phyloP scores from a whole-genome alignment of 371 early-diverging fungal genomes.

The Mucor sp. region DNA sequence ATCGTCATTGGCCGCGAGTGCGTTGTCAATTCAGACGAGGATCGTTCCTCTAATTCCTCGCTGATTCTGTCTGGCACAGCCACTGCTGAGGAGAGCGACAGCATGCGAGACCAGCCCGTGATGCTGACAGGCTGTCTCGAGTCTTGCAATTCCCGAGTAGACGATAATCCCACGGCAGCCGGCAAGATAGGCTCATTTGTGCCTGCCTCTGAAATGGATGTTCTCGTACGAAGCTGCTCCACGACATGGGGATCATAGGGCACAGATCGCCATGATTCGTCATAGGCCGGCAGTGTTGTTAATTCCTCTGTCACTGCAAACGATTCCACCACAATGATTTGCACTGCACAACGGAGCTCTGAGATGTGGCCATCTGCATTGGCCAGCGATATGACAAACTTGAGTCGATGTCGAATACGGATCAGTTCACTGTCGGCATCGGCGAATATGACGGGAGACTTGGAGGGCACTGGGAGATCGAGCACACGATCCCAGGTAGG shows the following conservation, averaged over 20 bases:
- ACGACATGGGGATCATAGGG: conserved; percentile 18
- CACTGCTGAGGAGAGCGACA: conserved; percentile 12
- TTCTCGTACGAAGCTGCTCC: conserved; percentile 11
- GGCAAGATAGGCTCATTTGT: background rate
- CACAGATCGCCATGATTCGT: conserved; percentile 26
- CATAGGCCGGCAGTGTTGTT: conserved; percentile 26
- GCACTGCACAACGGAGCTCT: conserved; percentile 30
- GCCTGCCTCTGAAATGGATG: conserved; percentile 9
- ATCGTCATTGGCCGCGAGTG: conserved; percentile 14
- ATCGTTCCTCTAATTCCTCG: background rate
- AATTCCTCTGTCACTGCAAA: conserved; percentile 22
- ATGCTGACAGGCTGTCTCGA: conserved; percentile 20
- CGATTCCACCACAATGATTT: conserved; percentile 23
- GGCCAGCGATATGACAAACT: conserved; percentile 20
- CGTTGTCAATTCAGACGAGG: background rate
- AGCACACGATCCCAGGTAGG: conserved; percentile 20
- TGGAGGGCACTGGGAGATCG: conserved; percentile 15
- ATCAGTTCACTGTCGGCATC: conserved; percentile 31
- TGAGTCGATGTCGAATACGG: conserved; percentile 27
- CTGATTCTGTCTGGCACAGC: background rate
- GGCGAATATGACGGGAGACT: conserved; percentile 17
- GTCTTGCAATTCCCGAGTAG: conserved; percentile 4
- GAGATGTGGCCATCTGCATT: conserved; percentile 34
- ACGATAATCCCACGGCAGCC: background rate
- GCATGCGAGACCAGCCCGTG: conserved; percentile 22